These are phyloP conservation scores for Aspergillus brasiliensis DNA, from an alignment of 2,329 filamentous ascomycete genomes.

Conservation along the genomic window DNA sequence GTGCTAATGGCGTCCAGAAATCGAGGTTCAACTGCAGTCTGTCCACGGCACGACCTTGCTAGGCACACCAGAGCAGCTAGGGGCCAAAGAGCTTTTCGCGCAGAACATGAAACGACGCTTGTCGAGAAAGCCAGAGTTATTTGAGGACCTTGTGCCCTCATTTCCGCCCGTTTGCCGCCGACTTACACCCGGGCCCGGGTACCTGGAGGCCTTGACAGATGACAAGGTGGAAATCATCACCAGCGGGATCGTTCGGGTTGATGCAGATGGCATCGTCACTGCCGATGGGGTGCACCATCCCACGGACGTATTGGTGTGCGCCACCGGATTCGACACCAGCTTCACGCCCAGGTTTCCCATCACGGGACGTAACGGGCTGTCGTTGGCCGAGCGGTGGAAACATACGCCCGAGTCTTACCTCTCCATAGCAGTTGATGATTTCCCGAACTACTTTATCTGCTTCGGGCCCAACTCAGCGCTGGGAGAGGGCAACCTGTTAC, in stretches of 20 bases:
- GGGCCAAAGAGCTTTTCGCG: slow-evolving; percentile 25
- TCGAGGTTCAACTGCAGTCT: slow-evolving; percentile 37
- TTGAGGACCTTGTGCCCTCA: slow-evolving; percentile 40
- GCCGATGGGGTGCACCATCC: slow-evolving; percentile 37
- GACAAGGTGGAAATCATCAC: slow-evolving; percentile 64
- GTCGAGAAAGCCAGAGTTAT: slow-evolving; percentile 36
- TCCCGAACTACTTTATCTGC: slow-evolving; percentile 39
- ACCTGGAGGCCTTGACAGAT: slow-evolving; percentile 62
- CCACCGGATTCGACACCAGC: slow-evolving; percentile 42
- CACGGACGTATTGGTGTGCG: slow-evolving; percentile 41
- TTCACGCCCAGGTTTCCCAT: slow-evolving; percentile 39
- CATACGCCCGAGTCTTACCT: slow-evolving; percentile 40
- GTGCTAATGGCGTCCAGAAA: slow-evolving; percentile 22
- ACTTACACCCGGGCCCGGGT: slow-evolving; percentile 50
- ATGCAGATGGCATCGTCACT: slow-evolving; percentile 35
- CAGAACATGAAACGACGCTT: slow-evolving; percentile 39
- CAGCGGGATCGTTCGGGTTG: slow-evolving; percentile 52
- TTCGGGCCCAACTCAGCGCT: slow-evolving; percentile 37
- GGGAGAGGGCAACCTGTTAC: slow-evolving; percentile 37
- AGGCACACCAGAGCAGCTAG: slow-evolving; percentile 32
- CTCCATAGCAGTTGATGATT: slow-evolving; percentile 35
- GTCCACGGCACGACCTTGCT: slow-evolving; percentile 31
- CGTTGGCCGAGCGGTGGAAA: slow-evolving; percentile 33
- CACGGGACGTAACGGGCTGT: slow-evolving; percentile 31
- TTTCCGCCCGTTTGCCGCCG: slow-evolving; percentile 38